Evolutionary conservation across 163 green algal genomes (phyloP), one percentile per base, ranked within the genome.

Genomic region (Smithsoniella earleae): DNA sequence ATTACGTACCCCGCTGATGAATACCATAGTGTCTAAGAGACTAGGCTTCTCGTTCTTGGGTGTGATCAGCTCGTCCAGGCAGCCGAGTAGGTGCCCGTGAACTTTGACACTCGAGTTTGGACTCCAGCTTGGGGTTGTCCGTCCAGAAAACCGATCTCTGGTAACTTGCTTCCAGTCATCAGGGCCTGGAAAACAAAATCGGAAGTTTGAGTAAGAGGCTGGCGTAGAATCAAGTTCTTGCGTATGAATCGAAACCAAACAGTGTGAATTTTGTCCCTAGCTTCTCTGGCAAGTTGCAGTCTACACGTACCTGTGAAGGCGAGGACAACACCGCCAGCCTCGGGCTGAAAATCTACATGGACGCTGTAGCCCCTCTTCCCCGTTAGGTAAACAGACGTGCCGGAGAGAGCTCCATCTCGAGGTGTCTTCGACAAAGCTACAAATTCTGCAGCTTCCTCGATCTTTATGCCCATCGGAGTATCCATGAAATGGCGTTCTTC

Each of bases 101-200:
- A 69, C 58, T 31, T 69, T 69, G n/a, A 69, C 34, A 33, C 34
- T 31, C n/a, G 6, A n/a, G 2, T 69, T 31, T 5, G 58, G 58
- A 18, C 27, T 34, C 58, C 58, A 69, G 18, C 16, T 13, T 31
- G 58, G 58, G 27, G 34, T 34, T 5, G 25, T 34, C 1, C 58
- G 58, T 16, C 58, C 58, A n/a, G 58, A 69, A 1, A 28, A 69
- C 25, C 58, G 58, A 33, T 69, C 58, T 31, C 43, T 69, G 5
- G 58, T 69, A 36, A 69, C 43, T 34, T 69, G n/a, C 16, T 69
- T 31, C 58, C 58, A 69, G 58, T 34, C 58, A 69, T 69, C 58
- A 33, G 52, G 6, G 25, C 1, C 52, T 36, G 8, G 52, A n/a
- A 28, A 18, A 13, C 40, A 49, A 49, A 30, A 27, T 36, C 52